Evolutionary conservation across 345 rosid genomes (phyloP), one percentile per base, ranked within the genome.

Genomic region (Mercurialis annua): DNA sequence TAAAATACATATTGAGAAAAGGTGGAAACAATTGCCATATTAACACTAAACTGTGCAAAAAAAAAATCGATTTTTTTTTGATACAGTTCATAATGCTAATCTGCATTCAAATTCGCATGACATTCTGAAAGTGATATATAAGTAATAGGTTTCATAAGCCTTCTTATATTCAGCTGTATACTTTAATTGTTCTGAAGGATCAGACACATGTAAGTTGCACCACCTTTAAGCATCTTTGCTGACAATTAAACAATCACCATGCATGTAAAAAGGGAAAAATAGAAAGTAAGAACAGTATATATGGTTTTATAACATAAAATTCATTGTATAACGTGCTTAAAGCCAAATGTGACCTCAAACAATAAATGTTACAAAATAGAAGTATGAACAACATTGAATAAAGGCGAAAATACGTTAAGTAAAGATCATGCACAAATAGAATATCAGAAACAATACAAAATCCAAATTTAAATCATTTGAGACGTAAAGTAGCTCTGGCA

Each of bases 91-190:
- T 7, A n/a, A 43, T 61, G 21, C 24, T 2, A 36, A 43, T 21
- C 14, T 14, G 63, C 12, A 30, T 14, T 20, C 52, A 67, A 54
- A 55, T 8, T 24, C 31, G 31, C 31, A 3, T 3, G 49, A 10
- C 24, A 34, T 49, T 58, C 17, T 58, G 23, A n/a, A 63, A 42
- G 30, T 31, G 21, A 27, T 21, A 27, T 9, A 24, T 15, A 15
- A 7, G 21, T 52, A 67, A 29, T 21, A 31, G 20, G 8, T 31
- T 67, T 62, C 17, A 27, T 5, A 16, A 46, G 5, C 14, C 29
- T 47, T 63, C 42, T 50, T 50, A 64, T 16, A n/a, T 29, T 10
- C 46, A 42, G 29, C 54, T 66, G n/a, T n/a, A n/a, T n/a, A 34
- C 24, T 31, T 11, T 56, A 56, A 29, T 14, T 54, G 70, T 18